Conservation (phyloP, 192 early-diverging fungal genomes). For the Coemansia sp. region DNA sequence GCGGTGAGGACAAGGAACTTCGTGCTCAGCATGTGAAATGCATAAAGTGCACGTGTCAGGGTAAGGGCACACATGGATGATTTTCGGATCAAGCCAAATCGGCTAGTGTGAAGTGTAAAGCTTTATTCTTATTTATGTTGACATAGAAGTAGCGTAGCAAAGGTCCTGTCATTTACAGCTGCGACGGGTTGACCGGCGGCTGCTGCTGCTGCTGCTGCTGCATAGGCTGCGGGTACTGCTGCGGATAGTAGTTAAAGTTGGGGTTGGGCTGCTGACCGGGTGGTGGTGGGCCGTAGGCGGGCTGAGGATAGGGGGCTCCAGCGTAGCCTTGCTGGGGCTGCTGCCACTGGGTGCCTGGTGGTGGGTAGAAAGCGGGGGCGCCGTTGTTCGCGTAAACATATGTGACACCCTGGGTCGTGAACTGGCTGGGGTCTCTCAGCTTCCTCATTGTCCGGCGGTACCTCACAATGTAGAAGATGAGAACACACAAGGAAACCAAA, state of each 20-base stretch:
- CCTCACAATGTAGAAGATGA: not conserved
- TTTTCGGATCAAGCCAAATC: not conserved
- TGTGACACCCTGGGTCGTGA: not conserved
- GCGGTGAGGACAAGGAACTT: not conserved
- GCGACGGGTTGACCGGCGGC: not conserved
- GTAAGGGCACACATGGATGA: not conserved
- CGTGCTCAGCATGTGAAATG: conserved; percentile 13
- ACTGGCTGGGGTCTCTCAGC: not conserved
- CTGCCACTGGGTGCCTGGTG: not conserved
- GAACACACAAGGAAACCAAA: not conserved
- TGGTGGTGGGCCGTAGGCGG: not conserved
- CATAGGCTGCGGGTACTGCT: not conserved
- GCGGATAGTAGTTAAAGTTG: not conserved
- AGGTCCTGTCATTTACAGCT: not conserved
- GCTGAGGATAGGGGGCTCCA: not conserved
- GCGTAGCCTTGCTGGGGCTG: conserved; percentile 1
- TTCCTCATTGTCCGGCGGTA: not conserved
- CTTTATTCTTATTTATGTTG: not conserved
- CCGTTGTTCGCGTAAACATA: not conserved
- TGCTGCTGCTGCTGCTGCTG: not conserved
- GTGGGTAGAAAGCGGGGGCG: not conserved
- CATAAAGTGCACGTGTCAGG: not conserved
- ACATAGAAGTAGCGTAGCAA: not conserved
- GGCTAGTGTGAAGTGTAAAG: not conserved
- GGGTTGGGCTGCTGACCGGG: conserved; percentile 10